Base-by-base conservation (phyloP, 805 yeast genomes). In the Hagleromyces aurorensis region DNA sequence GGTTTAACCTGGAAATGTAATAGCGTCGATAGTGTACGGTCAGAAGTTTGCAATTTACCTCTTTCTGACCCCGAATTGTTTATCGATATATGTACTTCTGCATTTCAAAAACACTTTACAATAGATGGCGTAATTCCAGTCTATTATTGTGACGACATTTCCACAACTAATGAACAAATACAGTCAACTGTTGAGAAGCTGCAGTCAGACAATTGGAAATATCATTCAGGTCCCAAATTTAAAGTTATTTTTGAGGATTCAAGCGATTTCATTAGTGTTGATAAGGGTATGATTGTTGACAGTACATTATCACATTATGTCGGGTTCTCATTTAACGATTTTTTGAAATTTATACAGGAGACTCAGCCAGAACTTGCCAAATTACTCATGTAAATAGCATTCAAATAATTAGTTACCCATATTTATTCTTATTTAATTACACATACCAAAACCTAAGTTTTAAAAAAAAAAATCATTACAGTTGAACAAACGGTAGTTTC, bases 141-240 rank as follows among this genome's bases (percentile, higher is more conserved):
- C 7, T 55, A 43, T 22, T 40, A 36, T 14, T 50, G 57, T 17
- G 47, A 61, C 14, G 47, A 50, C 17, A 40, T 37, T 3, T 27
- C 27, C 39, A 30, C 68, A 48, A 16, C 50, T 3, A 50, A 47
- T n/a, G 40, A 41, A 1, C 73, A 72, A 18, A 59, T 80, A 0
- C 16, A 32, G 2, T 44, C 61, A 3, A 58, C 61, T 1, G 62
- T 64, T 18, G 34, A 55, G 0, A 65, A 65, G 16, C 56, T 84
- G 12, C 47, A 59, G 23, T 54, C 65, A 13, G 79, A 91, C 81
- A 61, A 70, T 2, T 87, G 95, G 94, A 70, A 61, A 20, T 85
- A 60, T 52, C 87, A 85, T 1, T 62, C 67, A 13, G 79, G 95
- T 0, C 96, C 96, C 0, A 65, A 62, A 35, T 91, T 89, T 51